Conservation (phyloP, 1,284 basidiomycete species). For the Cutaneotrichosporon dermatis region DNA sequence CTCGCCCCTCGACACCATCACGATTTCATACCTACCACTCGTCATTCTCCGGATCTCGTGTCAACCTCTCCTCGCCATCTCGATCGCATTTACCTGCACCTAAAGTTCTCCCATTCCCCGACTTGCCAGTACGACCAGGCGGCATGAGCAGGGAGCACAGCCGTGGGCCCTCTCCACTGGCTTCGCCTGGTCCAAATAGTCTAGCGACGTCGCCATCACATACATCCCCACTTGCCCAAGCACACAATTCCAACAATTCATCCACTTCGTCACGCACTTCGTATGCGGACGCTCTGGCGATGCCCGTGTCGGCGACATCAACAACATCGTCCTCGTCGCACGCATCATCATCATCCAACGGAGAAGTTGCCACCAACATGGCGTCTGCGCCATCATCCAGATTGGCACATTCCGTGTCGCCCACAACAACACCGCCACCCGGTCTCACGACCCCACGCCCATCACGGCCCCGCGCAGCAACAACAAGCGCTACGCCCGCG, state of each 20-base stretch:
- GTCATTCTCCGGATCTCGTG: slow-evolving; percentile 9
- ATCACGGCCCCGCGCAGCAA: slow-evolving; percentile 1
- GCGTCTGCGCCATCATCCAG: background rate
- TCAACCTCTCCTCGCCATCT: slow-evolving; percentile 1
- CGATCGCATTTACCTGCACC: slow-evolving; percentile 16
- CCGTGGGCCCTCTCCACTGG: slow-evolving; percentile 8
- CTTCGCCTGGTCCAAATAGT: slow-evolving; percentile 3
- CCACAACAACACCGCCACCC: background rate
- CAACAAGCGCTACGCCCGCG: background rate
- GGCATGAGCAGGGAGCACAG: slow-evolving; percentile 13
- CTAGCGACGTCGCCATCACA: background rate
- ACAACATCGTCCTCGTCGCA: background rate
- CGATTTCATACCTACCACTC: slow-evolving; percentile 15
- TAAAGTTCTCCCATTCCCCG: slow-evolving; percentile 23
- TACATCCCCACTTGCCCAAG: background rate
- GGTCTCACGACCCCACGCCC: background rate
- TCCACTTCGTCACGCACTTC: background rate
- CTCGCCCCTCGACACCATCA: slow-evolving; percentile 19
- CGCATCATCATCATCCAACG: background rate
- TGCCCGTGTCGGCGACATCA: background rate
- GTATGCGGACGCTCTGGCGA: slow-evolving; percentile 6
- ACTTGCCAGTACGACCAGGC: slow-evolving; percentile 11
- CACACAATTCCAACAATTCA: background rate
- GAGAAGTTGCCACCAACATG: background rate
- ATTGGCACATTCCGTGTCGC: slow-evolving; percentile 1